Conservation (phyloP, 148 eudicot species). For the Limonium bicolor region DNA sequence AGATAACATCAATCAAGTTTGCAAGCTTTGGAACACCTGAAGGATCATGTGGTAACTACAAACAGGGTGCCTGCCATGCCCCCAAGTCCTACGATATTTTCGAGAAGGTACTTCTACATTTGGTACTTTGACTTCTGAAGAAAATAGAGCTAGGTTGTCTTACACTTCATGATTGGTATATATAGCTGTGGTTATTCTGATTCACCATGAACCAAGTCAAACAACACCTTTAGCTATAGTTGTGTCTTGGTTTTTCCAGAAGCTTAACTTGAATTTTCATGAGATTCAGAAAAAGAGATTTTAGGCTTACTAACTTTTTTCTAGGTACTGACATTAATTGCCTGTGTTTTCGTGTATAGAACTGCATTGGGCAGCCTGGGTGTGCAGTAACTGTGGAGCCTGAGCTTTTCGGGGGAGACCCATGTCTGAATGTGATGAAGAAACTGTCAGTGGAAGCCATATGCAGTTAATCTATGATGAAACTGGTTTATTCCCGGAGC, state of each 20-base stretch:
- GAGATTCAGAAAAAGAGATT: neutral
- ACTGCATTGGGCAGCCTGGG: constrained; percentile 64
- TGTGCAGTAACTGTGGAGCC: constrained; percentile 74
- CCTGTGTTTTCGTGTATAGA: constrained; percentile 24
- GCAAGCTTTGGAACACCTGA: constrained; percentile 82
- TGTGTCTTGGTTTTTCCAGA: neutral
- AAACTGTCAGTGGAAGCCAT: constrained; percentile 81
- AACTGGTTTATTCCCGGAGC: too few relatives aligned
- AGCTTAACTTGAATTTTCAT: neutral
- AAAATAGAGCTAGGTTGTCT: too few relatives aligned
- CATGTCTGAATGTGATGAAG: constrained; percentile 85
- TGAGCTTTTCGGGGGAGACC: constrained; percentile 79
- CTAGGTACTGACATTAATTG: neutral
- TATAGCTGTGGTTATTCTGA: too few relatives aligned
- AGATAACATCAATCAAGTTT: constrained; percentile 55
- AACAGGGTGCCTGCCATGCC: constrained; percentile 69
- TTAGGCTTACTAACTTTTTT: neutral
- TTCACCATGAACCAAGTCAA: too few relatives aligned
- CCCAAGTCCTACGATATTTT: constrained; percentile 49
- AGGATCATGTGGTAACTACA: constrained; percentile 60
- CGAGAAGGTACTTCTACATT: constrained; percentile 31
- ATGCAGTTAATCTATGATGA: constrained; percentile 74
- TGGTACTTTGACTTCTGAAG: neutral
- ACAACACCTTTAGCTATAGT: too few relatives aligned
- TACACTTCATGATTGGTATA: too few relatives aligned